phyloP scores from a whole-genome alignment of 1,139 yeast species.

The Saccharomycopsis hybrid region DNA sequence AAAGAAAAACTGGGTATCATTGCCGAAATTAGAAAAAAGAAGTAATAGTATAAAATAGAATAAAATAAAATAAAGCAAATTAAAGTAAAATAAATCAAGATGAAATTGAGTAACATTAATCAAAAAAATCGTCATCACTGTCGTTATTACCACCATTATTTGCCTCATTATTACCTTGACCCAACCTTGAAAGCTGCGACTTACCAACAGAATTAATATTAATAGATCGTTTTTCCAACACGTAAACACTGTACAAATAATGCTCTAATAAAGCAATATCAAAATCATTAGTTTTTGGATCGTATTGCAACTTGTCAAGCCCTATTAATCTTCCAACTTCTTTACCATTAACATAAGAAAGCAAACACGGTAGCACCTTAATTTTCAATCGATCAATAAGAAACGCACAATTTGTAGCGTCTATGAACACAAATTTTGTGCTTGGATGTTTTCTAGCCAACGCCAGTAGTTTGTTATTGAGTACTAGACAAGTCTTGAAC shows the following conservation, averaged over 20 bases:
- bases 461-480: slow-evolving; percentile 44
- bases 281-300: slow-evolving; percentile 34
- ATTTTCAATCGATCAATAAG: slow-evolving; percentile 55
- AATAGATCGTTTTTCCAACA: slow-evolving; percentile 33
- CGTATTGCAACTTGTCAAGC: slow-evolving; percentile 48
- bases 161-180: too few relatives aligned
- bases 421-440: slow-evolving; percentile 49
- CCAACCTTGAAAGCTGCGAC: not conserved
- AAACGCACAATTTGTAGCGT: slow-evolving; percentile 66
- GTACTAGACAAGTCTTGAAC: slow-evolving; percentile 52
- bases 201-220: slow-evolving; percentile 27
- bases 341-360: slow-evolving; percentile 53
- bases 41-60: too few relatives aligned
- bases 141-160: slow-evolving; percentile 23
- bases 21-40: too few relatives aligned
- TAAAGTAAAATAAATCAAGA: too few relatives aligned
- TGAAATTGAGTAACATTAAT: not conserved
- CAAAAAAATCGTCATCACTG: slow-evolving; percentile 28
- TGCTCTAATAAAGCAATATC: slow-evolving; percentile 42
- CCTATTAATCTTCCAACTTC: slow-evolving; percentile 61
- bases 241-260: slow-evolving; percentile 31
- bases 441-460: slow-evolving; percentile 54
- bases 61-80: too few relatives aligned
- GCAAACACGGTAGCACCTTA: slow-evolving; percentile 65
- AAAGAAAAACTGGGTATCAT: too few relatives aligned